These are phyloP conservation scores for Yamadazyma sp. DNA, from an alignment of 805 yeast species.

Conservation along the genomic window DNA sequence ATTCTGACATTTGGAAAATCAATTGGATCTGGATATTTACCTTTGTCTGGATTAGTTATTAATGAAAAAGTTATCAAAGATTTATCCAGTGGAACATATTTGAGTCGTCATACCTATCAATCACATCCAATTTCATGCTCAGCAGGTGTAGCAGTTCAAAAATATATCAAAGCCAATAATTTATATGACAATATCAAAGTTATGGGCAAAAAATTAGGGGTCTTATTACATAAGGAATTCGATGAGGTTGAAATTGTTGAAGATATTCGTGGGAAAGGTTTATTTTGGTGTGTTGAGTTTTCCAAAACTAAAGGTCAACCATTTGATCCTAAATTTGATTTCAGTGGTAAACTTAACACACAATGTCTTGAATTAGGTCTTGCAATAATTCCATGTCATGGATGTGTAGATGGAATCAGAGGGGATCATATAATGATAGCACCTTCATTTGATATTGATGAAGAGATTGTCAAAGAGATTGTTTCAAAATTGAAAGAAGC, in stretches of 20 bases:
- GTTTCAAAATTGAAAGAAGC: constrained; percentile 44
- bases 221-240: constrained; percentile 24
- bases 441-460: constrained; percentile 37
- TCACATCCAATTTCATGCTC: constrained; percentile 46
- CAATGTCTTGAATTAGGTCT: constrained; percentile 41
- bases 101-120: constrained; percentile 53
- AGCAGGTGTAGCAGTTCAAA: constrained; percentile 46
- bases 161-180: constrained; percentile 23
- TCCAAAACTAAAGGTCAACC: constrained; percentile 49
- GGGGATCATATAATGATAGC: constrained; percentile 46
- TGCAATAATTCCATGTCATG: constrained; percentile 43
- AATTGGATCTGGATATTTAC: constrained; percentile 43
- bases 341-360: constrained; percentile 33
- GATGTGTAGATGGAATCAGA: constrained; percentile 19
- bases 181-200: constrained; percentile 41
- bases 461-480: constrained; percentile 30
- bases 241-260: constrained; percentile 30
- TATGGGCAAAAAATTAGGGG: constrained; percentile 43
- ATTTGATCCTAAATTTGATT: constrained; percentile 33
- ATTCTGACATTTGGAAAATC: constrained; percentile 49
- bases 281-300: constrained; percentile 54
- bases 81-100: constrained; percentile 27
- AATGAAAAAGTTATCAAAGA: neutral
- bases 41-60: constrained; percentile 19
- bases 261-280: constrained; percentile 59